phyloP scores from a whole-genome alignment of 2,329 filamentous ascomycete genomes.

The Pseudogymnoascus sp. region DNA sequence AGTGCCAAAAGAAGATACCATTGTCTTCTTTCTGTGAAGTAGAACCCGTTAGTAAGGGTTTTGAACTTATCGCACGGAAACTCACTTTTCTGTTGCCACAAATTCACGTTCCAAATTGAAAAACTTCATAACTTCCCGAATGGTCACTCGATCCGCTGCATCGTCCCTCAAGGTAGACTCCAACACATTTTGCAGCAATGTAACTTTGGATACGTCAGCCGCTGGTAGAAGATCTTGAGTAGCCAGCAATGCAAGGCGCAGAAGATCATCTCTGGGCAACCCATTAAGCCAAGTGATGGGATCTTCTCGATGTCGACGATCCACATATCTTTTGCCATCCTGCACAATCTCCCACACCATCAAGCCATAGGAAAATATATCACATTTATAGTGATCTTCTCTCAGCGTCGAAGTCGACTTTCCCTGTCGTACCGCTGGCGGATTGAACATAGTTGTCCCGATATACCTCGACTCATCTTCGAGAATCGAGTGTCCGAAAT shows the following conservation, averaged over 20 bases:
- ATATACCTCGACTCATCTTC: constrained; percentile 1
- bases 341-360: constrained; percentile 4
- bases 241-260: constrained; percentile 4
- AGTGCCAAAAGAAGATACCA: neutral
- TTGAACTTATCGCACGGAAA: neutral
- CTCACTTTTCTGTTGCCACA: neutral
- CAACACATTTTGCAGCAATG: neutral
- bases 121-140: neutral
- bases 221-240: neutral
- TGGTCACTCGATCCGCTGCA: neutral
- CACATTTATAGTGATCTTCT: neutral
- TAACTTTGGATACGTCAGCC: neutral
- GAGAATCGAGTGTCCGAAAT: constrained; percentile 3
- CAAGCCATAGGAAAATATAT: constrained; percentile 5
- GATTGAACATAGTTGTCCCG: neutral
- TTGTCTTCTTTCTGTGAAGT: neutral
- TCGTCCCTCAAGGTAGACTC: neutral
- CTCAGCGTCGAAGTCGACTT: neutral
- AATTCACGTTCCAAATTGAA: neutral
- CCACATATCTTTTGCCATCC: neutral
- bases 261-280: neutral
- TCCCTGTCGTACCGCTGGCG: neutral
- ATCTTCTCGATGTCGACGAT: neutral
- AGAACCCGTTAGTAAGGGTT: neutral
- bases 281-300: neutral